Evolutionary conservation across 352 stramenopile species (phyloP).

Genomic region (Globisporangium cystogenes): DNA sequence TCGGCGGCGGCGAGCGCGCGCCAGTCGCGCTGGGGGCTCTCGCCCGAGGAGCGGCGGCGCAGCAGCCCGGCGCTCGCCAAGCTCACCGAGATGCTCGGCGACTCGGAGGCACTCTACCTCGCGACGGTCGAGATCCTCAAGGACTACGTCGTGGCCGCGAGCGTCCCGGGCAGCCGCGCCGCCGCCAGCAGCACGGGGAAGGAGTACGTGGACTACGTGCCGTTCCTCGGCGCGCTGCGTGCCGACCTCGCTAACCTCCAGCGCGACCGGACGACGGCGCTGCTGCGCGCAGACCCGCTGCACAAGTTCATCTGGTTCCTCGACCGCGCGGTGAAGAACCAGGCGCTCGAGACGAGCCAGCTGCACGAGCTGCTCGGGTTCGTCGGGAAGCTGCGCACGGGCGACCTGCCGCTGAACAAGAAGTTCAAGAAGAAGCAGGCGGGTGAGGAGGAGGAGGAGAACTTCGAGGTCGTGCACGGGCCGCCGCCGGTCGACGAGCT

Average conservation of each 20-base stretch:
- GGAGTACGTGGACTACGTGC: constrained; percentile 82
- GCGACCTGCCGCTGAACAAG: constrained; percentile 69
- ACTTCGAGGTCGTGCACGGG: constrained; percentile 73
- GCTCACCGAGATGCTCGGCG: constrained; percentile 73
- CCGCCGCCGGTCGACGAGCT: constrained; percentile 69
- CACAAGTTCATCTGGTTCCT: constrained; percentile 90
- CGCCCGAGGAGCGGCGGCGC: constrained; percentile 61
- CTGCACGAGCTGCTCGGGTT: constrained; percentile 68
- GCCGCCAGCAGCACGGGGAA: constrained; percentile 52
- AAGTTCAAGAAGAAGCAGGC: constrained; percentile 65
- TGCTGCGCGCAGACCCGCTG: constrained; percentile 67
- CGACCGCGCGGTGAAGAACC: constrained; percentile 73
- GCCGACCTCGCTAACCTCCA: constrained; percentile 77
- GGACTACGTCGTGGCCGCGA: constrained; percentile 61
- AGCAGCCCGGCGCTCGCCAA: constrained; percentile 59
- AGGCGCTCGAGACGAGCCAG: constrained; percentile 58
- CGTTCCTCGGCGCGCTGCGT: constrained; percentile 75
- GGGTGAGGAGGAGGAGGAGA: constrained; percentile 65
- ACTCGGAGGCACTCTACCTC: constrained; percentile 79
- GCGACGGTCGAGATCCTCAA: constrained; percentile 77
- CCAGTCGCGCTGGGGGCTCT: constrained; percentile 16
- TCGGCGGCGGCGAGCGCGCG: constrained; percentile 13
- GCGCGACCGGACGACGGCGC: constrained; percentile 65
- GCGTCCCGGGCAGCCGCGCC: constrained; percentile 53
- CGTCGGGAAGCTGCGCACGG: constrained; percentile 60